Conservation (phyloP, 2,329 filamentous ascomycete genomes). For the Diaporthe eres region DNA sequence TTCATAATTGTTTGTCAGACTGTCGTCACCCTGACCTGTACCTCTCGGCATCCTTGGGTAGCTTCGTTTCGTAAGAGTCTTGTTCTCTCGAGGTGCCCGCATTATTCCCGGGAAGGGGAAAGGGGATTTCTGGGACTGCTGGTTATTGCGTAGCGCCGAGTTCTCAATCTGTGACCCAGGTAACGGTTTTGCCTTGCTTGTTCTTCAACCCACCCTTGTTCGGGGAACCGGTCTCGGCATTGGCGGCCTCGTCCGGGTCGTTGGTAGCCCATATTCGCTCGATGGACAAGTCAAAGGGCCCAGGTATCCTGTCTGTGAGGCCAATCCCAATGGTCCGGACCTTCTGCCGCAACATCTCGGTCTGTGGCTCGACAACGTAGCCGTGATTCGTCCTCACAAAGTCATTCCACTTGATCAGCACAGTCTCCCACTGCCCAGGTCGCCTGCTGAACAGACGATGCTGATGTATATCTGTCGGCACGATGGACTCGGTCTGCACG, state of each 20-base stretch:
- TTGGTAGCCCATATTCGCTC: constrained; percentile 95
- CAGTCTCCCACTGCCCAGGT: constrained; percentile 93
- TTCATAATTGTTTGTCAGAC: not conserved
- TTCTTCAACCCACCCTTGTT: constrained; percentile 56
- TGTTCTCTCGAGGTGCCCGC: not conserved
- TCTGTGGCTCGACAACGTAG: constrained; percentile 92
- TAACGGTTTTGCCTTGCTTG: constrained; percentile 59
- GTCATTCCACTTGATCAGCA: constrained; percentile 90
- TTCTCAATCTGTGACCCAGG: constrained; percentile 52
- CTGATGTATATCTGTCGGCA: constrained; percentile 96
- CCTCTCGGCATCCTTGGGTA: not conserved
- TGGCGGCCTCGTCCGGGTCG: constrained; percentile 57
- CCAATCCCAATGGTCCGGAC: constrained; percentile 89
- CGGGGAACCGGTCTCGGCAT: constrained; percentile 42
- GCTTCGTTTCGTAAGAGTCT: not conserved
- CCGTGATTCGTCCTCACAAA: constrained; percentile 97
- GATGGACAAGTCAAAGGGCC: constrained; percentile 89
- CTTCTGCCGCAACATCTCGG: constrained; percentile 88
- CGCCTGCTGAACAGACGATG: constrained; percentile 86
- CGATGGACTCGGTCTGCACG: constrained; percentile 92
- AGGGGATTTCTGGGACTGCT: not conserved
- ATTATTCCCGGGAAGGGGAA: not conserved
- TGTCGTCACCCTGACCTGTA: not conserved
- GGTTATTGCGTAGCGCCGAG: not conserved
- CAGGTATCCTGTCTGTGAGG: constrained; percentile 88